phyloP scores from a whole-genome alignment of 208 protist genomes.

The Borovskyia barvae region DNA sequence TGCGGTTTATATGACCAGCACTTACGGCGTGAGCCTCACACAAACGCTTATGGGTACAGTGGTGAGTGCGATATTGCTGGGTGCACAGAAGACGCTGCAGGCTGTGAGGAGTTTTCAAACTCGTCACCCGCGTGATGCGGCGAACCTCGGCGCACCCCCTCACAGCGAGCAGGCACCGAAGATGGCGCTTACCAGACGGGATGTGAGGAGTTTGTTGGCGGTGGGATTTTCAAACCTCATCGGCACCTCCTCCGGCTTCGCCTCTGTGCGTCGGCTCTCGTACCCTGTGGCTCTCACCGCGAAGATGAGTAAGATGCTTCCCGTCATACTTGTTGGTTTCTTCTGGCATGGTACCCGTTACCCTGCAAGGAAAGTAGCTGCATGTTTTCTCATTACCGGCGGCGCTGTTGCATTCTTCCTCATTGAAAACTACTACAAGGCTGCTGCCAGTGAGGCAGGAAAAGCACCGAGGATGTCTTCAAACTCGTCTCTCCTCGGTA shows the following conservation, averaged over 20 bases:
- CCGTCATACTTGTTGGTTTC: slow-evolving; percentile 76
- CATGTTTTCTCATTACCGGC: slow-evolving; percentile 59
- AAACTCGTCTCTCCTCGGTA: slow-evolving; percentile 30
- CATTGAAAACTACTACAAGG: slow-evolving; percentile 27
- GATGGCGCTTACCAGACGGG: slow-evolving; percentile 2
- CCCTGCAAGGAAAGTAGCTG: slow-evolving; percentile 43
- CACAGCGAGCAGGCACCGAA: too few species aligned
- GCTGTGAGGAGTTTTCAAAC: too few species aligned
- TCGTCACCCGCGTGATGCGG: too few species aligned
- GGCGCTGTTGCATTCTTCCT: slow-evolving; percentile 70
- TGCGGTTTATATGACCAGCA: too few species aligned
- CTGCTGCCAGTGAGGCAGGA: neutral
- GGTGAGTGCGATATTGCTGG: slow-evolving; percentile 14
- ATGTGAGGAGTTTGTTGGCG: slow-evolving; percentile 29
- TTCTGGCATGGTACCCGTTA: slow-evolving; percentile 71
- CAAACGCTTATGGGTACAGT: slow-evolving; percentile 25
- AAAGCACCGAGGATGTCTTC: slow-evolving; percentile 1
- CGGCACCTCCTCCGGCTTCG: slow-evolving; percentile 61
- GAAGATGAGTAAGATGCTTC: slow-evolving; percentile 90
- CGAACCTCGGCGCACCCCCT: too few species aligned
- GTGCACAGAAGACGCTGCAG: slow-evolving; percentile 3
- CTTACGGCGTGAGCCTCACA: slow-evolving; percentile 26
- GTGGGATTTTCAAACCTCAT: slow-evolving; percentile 81
- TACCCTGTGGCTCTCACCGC: slow-evolving; percentile 76
- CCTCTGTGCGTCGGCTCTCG: slow-evolving; percentile 73